A percentile compares a stretch with the other conserved stretches of the same genome.
These are phyloP conservation scores for Brassica rapa DNA, from an alignment of 345 rosid genomes.

Conservation along the genomic window DNA sequence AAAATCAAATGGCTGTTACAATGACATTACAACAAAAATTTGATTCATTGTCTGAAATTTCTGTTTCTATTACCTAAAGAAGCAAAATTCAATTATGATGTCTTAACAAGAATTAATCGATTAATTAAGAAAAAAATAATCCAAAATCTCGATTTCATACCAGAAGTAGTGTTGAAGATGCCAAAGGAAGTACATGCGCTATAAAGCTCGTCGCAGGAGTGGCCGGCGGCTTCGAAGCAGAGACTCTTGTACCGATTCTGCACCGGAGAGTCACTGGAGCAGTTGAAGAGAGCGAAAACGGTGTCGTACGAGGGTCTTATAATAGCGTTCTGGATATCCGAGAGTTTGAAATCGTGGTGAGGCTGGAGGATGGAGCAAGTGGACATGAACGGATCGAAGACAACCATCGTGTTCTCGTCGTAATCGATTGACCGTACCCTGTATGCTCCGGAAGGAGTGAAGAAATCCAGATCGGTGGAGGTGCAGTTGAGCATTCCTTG, in stretches of 20 bases:
- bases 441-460: constrained; percentile 79
- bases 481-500: constrained; percentile 73
- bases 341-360: constrained; percentile 78
- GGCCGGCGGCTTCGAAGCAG: constrained; percentile 70
- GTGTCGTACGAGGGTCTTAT: constrained; percentile 85
- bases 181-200: constrained; percentile 68
- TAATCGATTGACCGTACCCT: constrained; percentile 81
- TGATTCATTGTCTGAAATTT: too few species aligned
- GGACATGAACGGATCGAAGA: constrained; percentile 92
- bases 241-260: constrained; percentile 75
- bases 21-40: too few species aligned
- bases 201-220: constrained; percentile 88
- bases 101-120: too few species aligned
- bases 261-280: constrained; percentile 81
- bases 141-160: constrained; percentile 9
- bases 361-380: constrained; percentile 94
- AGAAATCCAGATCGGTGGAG: constrained; percentile 65
- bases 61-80: not conserved
- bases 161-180: constrained; percentile 53
- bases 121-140: not conserved
- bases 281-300: constrained; percentile 78
- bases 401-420: constrained; percentile 49
- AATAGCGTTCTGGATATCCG: constrained; percentile 62
- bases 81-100: not conserved
- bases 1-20: not conserved